Conservation (phyloP, 23 red algal genomes). For the Chondrus crispus region DNA sequence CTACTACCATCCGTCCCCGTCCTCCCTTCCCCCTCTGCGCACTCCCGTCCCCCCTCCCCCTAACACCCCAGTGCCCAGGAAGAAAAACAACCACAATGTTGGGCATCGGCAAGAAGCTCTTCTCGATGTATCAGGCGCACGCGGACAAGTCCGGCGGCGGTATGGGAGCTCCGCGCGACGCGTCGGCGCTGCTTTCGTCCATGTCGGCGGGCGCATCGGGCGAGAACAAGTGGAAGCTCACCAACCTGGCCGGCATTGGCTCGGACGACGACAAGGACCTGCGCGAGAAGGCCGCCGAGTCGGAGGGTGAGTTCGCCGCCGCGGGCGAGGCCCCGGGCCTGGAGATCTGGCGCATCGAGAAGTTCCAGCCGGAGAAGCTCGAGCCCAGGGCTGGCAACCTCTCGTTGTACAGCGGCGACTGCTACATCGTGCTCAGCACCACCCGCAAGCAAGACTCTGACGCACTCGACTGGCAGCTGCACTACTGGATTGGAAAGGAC, state of each 20-base stretch:
- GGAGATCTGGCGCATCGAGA: conserved; percentile 85
- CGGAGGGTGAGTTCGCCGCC: conserved; percentile 59
- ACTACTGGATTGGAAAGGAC: conserved; percentile 69
- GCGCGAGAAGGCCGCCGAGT: conserved; percentile 60
- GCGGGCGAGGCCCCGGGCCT: conserved; percentile 53
- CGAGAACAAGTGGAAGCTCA: conserved; percentile 67
- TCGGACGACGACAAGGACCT: conserved; percentile 58
- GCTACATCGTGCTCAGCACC: conserved; percentile 71
- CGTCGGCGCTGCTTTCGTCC: not conserved
- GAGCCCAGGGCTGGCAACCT: conserved; percentile 12
- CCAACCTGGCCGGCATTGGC: conserved; percentile 71
- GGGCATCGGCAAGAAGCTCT: not conserved
- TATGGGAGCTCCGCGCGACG: not conserved
- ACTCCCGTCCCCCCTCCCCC: too few species aligned
- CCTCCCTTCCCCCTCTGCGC: not conserved
- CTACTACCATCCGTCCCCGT: not conserved
- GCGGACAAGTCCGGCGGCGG: too few species aligned
- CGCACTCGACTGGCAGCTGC: conserved; percentile 62
- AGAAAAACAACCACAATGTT: not conserved
- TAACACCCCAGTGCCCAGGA: too few species aligned
- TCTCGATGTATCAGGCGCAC: not conserved
- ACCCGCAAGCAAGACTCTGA: not conserved
- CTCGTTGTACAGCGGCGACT: conserved; percentile 62
- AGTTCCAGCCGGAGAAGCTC: conserved; percentile 45
- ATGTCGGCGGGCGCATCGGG: conserved; percentile 11